These are phyloP conservation scores for Cladosporium sp. DNA, from an alignment of 2,329 filamentous ascomycete species.

Conservation along the genomic window DNA sequence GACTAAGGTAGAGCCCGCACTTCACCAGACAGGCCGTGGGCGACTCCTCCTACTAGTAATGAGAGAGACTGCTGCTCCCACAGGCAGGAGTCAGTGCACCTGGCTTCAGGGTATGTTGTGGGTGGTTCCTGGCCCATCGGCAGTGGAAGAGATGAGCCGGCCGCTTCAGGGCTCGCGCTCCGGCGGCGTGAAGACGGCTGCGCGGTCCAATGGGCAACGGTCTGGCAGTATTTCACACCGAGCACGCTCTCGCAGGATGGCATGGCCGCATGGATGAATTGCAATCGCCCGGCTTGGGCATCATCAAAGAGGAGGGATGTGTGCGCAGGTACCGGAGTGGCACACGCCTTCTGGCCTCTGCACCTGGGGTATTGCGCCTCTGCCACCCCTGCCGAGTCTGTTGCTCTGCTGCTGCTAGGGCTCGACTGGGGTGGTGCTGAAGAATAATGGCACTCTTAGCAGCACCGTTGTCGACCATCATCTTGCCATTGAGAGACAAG, in stretches of 20 bases:
- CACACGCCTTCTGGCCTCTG: slow-evolving; percentile 1
- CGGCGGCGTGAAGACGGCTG: not conserved
- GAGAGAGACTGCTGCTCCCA: not conserved
- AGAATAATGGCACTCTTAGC: not conserved
- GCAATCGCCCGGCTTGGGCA: not conserved
- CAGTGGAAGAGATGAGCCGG: slow-evolving; percentile 3
- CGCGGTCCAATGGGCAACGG: not conserved
- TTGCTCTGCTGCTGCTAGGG: not conserved
- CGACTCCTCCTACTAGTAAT: not conserved
- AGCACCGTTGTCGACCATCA: not conserved
- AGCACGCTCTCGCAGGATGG: not conserved
- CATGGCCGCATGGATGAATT: not conserved
- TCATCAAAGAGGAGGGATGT: no score
- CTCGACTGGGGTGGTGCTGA: not conserved
- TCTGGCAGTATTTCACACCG: not conserved
- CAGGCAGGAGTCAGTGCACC: slow-evolving; percentile 4
- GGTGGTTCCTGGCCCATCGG: slow-evolving; percentile 9
- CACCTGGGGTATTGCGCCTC: slow-evolving; percentile 1
- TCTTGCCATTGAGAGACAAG: not conserved
- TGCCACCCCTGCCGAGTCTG: not conserved
- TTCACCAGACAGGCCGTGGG: not conserved
- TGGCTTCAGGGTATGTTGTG: slow-evolving; percentile 5
- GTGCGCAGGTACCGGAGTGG: not conserved
- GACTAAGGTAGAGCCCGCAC: no score
- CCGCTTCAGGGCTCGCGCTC: not conserved